phyloP scores from a whole-genome alignment of 208 protist species.

The Crithidia acanthocephali region DNA sequence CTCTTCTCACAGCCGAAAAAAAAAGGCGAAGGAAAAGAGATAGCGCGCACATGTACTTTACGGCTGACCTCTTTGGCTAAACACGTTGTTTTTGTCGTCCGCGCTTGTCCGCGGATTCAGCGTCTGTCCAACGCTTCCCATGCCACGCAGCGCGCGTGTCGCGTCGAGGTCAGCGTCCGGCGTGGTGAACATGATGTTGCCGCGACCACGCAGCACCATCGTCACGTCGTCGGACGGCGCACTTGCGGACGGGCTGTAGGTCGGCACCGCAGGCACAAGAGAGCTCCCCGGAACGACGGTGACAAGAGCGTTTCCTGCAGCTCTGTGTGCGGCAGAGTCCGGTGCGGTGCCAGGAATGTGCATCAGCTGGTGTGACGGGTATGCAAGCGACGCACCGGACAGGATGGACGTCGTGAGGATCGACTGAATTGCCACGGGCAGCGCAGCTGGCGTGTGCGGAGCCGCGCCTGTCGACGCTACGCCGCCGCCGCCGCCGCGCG shows the following conservation, averaged over 20 bases:
- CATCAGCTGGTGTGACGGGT: neutral
- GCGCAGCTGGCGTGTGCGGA: neutral
- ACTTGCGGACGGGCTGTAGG: neutral
- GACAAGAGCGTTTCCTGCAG: neutral
- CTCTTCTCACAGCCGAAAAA: too few relatives aligned
- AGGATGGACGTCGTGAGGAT: constrained; percentile 31
- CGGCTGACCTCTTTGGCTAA: neutral
- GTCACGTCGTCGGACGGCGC: constrained; percentile 7
- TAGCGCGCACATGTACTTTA: too few relatives aligned
- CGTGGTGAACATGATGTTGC: constrained; percentile 26
- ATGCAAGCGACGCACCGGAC: constrained; percentile 2
- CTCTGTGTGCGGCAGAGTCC: neutral
- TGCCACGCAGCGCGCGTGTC: constrained; percentile 7
- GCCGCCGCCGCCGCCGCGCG: neutral
- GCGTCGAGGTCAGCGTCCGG: constrained; percentile 7
- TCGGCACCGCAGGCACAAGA: neutral
- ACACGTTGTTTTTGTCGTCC: neutral
- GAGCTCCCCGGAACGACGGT: neutral
- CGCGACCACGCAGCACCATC: constrained; percentile 22
- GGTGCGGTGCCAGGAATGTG: constrained; percentile 2
- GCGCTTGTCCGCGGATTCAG: neutral
- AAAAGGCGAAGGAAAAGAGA: too few relatives aligned
- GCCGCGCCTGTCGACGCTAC: neutral
- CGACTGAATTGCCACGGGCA: constrained; percentile 21
- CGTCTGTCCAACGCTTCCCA: neutral